A percentile compares a stretch with the other conserved stretches of the same genome.
These are phyloP conservation scores for Trametes punicea DNA, from an alignment of 768 basidiomycete species.

Conservation along the genomic window DNA sequence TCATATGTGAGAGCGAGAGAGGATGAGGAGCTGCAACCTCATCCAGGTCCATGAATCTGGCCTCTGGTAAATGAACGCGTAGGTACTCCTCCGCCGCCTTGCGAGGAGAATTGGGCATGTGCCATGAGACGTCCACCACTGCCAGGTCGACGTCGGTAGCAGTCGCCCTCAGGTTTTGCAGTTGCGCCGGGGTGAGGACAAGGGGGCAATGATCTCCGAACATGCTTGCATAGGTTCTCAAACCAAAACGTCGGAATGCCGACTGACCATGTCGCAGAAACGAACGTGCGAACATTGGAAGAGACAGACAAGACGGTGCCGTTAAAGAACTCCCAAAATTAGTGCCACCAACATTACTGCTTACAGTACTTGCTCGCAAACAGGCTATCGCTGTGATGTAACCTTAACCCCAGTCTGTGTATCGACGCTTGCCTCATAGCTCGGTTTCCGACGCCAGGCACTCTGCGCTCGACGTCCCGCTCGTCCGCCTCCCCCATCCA, in stretches of 20 bases:
- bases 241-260: not conserved
- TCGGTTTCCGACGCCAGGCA: conserved; percentile 5
- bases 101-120: conserved; percentile 86
- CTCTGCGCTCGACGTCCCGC: conserved; percentile 6
- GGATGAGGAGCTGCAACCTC: conserved; percentile 54
- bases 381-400: not conserved
- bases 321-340: no score
- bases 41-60: conserved; percentile 21
- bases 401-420: conserved; percentile 15
- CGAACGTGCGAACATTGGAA: conserved; percentile 3
- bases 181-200: conserved; percentile 49
- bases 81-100: conserved; percentile 45
- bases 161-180: conserved; percentile 28
- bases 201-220: conserved; percentile 39
- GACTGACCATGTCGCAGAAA: not conserved
- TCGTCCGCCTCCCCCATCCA: not conserved
- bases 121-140: conserved; percentile 82
- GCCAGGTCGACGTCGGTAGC: conserved; percentile 26
- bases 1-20: conserved; percentile 90
- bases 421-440: conserved; percentile 10
- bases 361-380: not conserved
- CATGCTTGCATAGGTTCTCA: conserved; percentile 27
- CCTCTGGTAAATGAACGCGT: conserved; percentile 14
- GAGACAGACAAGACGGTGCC: not conserved
- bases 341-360: no score